These are phyloP conservation scores for Pestalotiopsis sp. DNA, from an alignment of 2,329 filamentous ascomycete species.

Conservation along the genomic window DNA sequence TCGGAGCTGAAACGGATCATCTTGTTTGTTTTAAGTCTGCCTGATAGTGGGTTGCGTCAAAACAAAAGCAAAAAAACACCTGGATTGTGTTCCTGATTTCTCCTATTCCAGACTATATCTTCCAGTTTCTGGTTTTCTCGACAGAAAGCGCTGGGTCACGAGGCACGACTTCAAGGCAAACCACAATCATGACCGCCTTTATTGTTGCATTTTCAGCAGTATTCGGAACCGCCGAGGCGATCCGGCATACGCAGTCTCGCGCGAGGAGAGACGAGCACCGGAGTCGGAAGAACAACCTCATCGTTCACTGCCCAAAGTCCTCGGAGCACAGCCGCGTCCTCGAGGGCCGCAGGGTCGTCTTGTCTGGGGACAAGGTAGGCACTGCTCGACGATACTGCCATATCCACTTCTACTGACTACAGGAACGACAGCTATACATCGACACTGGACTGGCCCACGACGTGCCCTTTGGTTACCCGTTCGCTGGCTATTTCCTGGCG, in stretches of 20 bases:
- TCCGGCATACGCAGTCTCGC: slow-evolving; percentile 48
- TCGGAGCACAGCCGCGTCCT: slow-evolving; percentile 45
- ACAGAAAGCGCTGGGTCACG: slow-evolving; percentile 13
- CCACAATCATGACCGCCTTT: slow-evolving; percentile 31
- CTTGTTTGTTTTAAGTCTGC: not conserved
- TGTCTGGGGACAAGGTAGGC: slow-evolving; percentile 44
- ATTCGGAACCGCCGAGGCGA: slow-evolving; percentile 48
- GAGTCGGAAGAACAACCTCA: slow-evolving; percentile 48
- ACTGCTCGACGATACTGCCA: not conserved
- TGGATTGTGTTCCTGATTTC: not conserved
- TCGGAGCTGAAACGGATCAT: not conserved
- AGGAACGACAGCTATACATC: slow-evolving; percentile 42
- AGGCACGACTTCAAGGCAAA: slow-evolving; percentile 5
- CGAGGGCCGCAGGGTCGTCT: slow-evolving; percentile 46
- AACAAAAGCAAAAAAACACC: not conserved
- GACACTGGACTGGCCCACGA: slow-evolving; percentile 42
- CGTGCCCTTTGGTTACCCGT: slow-evolving; percentile 47
- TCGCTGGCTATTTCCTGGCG: slow-evolving; percentile 58
- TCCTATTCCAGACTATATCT: not conserved
- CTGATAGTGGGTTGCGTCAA: not conserved
- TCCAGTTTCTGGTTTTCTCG: not conserved
- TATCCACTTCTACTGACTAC: slow-evolving; percentile 1
- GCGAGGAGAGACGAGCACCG: slow-evolving; percentile 49
- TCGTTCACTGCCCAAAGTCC: slow-evolving; percentile 48
- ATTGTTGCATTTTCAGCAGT: slow-evolving; percentile 45